Evolutionary conservation across 1,139 yeast species (phyloP).

Genomic region (Yamadazyma sp.): DNA sequence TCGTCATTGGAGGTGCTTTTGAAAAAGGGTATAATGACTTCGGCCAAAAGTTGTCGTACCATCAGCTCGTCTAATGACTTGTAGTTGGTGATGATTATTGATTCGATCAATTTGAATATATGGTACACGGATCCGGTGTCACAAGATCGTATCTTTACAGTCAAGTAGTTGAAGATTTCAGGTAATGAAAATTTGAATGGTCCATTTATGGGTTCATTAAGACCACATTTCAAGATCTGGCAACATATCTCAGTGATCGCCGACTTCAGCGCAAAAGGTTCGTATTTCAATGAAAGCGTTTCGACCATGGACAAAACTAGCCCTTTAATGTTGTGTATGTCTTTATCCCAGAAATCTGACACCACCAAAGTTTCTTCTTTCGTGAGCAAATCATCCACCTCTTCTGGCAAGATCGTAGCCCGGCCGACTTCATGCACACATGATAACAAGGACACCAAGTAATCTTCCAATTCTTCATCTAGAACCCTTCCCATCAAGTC

Average conservation of each 20-base stretch:
- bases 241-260: slow-evolving; percentile 58
- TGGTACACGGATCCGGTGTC: slow-evolving; percentile 34
- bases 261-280: slow-evolving; percentile 32
- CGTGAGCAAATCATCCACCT: slow-evolving; percentile 41
- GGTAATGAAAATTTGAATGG: slow-evolving; percentile 56
- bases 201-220: slow-evolving; percentile 53
- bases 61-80: slow-evolving; percentile 28
- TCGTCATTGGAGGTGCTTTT: slow-evolving; percentile 24
- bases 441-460: slow-evolving; percentile 53
- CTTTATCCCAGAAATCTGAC: slow-evolving; percentile 39
- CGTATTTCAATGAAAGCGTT: slow-evolving; percentile 42
- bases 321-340: slow-evolving; percentile 42
- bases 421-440: slow-evolving; percentile 70
- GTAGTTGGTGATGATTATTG: slow-evolving; percentile 37
- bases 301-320: slow-evolving; percentile 41
- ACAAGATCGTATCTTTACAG: slow-evolving; percentile 33
- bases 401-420: slow-evolving; percentile 63
- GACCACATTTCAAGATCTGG: slow-evolving; percentile 54
- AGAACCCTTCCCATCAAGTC: slow-evolving; percentile 14
- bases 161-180: slow-evolving; percentile 46
- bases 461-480: slow-evolving; percentile 32
- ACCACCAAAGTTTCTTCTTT: slow-evolving; percentile 24
- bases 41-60: slow-evolving; percentile 25
- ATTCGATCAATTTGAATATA: slow-evolving; percentile 42
- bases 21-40: slow-evolving; percentile 24